Conservation (phyloP, 164 flowering plant genomes). For the Santalum album region DNA sequence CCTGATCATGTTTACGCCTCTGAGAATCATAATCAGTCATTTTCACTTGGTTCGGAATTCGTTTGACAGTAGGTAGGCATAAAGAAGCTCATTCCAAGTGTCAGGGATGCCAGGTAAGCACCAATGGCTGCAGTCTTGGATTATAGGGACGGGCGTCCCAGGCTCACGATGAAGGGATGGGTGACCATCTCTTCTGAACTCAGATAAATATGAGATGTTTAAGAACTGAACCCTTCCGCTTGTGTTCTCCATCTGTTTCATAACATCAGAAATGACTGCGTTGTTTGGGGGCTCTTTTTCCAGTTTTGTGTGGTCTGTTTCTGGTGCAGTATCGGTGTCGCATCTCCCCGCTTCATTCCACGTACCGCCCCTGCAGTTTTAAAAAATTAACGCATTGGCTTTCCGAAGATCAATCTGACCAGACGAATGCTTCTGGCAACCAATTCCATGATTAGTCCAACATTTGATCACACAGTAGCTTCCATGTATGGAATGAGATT, state of each 20-base stretch:
- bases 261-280: slow-evolving; percentile 23
- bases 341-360: slow-evolving; percentile 69
- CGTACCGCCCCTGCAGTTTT: slow-evolving; percentile 50
- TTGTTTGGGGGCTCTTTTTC: slow-evolving; percentile 43
- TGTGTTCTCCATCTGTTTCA: slow-evolving; percentile 30
- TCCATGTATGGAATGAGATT: too few relatives aligned
- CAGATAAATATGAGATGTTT: slow-evolving; percentile 63
- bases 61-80: slow-evolving; percentile 30
- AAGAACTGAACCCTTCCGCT: slow-evolving; percentile 30
- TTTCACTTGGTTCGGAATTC: slow-evolving; percentile 15
- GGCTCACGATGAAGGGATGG: slow-evolving; percentile 57
- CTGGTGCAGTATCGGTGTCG: slow-evolving; percentile 32
- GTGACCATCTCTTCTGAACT: slow-evolving; percentile 55
- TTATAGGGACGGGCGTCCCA: slow-evolving; percentile 33
- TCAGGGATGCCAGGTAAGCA: slow-evolving; percentile 88
- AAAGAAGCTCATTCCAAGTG: slow-evolving; percentile 62
- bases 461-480: too few relatives aligned
- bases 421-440: too few relatives aligned
- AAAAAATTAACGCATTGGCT: slow-evolving; percentile 1
- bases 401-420: too few relatives aligned
- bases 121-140: slow-evolving; percentile 80
- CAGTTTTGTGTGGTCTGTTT: slow-evolving; percentile 32
- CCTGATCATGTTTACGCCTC: slow-evolving; percentile 13
- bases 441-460: too few relatives aligned
- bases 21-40: neutral